Percentiles rank a stretch among this genome's conserved stretches.
Conservation (phyloP, 2,329 filamentous ascomycete genomes). For the Colletotrichum chlorophyti region DNA sequence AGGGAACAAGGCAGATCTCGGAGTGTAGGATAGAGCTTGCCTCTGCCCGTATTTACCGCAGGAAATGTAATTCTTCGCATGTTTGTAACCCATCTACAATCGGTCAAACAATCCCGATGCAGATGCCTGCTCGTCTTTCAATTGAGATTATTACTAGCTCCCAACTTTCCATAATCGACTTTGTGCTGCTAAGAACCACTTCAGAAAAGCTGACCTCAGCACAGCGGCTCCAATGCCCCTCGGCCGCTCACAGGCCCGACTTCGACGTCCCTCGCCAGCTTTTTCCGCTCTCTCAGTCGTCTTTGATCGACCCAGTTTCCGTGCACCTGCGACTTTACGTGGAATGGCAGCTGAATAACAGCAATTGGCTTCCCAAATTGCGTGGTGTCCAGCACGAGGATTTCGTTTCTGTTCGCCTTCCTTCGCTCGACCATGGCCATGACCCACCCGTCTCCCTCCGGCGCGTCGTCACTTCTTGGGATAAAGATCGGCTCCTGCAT, state of each 20-base stretch:
- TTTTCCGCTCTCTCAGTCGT: conserved; percentile 35
- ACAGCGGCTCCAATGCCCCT: conserved; percentile 1
- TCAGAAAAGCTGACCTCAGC: background rate
- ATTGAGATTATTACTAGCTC: no score
- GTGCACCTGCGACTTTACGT: conserved; percentile 37
- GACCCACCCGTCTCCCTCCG: conserved; percentile 47
- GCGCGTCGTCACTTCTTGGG: conserved; percentile 38
- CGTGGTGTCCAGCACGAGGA: conserved; percentile 48
- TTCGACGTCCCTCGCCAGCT: background rate
- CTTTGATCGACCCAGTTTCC: conserved; percentile 39
- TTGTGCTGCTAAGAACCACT: background rate
- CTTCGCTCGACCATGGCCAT: conserved; percentile 38
- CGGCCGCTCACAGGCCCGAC: background rate
- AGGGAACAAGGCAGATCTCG: background rate
- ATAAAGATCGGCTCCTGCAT: conserved; percentile 52
- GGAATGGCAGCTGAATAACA: conserved; percentile 46
- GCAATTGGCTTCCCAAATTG: conserved; percentile 46
- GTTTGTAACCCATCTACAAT: no score
- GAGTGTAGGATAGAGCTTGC: background rate
- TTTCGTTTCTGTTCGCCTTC: conserved; percentile 40
- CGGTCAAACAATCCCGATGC: no score
- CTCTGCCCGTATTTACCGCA: no score
- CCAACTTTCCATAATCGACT: no score
- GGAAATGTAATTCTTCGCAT: no score
- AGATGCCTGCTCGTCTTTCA: no score